Evolutionary conservation across 2,329 filamentous ascomycete genomes (phyloP).

Genomic region (Cordyceps cicadae): DNA sequence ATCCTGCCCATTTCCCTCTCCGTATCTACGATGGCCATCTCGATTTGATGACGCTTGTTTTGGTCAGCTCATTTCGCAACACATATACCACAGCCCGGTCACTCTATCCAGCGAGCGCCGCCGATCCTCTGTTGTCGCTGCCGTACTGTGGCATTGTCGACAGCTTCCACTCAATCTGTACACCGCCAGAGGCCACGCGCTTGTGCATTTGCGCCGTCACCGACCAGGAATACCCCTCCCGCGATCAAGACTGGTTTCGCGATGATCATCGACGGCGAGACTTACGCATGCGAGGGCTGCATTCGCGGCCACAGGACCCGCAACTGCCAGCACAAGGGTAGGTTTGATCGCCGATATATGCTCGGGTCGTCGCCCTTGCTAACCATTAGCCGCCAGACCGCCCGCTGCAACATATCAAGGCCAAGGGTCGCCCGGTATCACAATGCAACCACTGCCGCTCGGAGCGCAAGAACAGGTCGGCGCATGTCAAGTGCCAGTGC

Average conservation of each 20-base stretch:
- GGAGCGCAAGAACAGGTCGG: constrained; percentile 7
- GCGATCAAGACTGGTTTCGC: not conserved
- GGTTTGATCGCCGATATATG: constrained; percentile 16
- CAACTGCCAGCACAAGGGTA: constrained; percentile 10
- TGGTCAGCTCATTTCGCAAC: not conserved
- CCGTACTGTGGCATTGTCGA: not conserved
- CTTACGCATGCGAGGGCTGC: constrained; percentile 10
- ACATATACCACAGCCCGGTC: not conserved
- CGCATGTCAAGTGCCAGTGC: constrained; percentile 37
- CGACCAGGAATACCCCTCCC: not conserved
- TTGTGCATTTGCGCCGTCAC: not conserved
- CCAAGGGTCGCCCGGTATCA: constrained; percentile 8
- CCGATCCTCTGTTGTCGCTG: not conserved
- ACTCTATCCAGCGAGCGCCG: not conserved
- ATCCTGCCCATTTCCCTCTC: not conserved
- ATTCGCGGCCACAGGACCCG: constrained; percentile 10
- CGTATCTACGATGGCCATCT: not conserved
- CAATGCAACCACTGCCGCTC: constrained; percentile 11
- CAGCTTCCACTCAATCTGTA: not conserved
- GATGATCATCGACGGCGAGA: constrained; percentile 11
- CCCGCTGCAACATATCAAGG: constrained; percentile 5
- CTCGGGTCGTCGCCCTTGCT: not conserved
- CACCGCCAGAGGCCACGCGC: not conserved
- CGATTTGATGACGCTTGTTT: not conserved
- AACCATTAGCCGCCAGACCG: constrained; percentile 1